Evolutionary conservation across 306 rosid species (phyloP), one percentile per base, ranked within the genome.

Genomic region (Luffa acutangula): DNA sequence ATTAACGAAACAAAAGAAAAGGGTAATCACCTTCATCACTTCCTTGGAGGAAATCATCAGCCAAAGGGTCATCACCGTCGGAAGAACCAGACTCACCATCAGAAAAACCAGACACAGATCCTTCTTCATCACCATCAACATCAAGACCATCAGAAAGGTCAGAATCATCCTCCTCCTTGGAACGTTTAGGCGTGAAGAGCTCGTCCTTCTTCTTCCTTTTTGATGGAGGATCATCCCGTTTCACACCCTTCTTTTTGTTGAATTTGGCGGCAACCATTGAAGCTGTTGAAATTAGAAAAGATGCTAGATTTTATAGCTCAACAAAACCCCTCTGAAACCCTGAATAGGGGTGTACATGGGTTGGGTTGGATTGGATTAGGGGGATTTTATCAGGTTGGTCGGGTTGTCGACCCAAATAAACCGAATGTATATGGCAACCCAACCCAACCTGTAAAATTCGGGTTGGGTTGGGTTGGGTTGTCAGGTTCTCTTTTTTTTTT

Each of bases 31-130:
- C 96, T 80, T 84, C 98, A 20, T 87, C 97, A 81, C 89, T 91
- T 83, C 87, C 97, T 78, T 86, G 91, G 4, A 91, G 88, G 79
- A 90, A 91, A 87, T 87, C 96, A 60, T 91, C 91, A 17, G 78
- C 82, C 12, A 93, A 70, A 1, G 91, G 91, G 54, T 89, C 90
- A 54, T 93, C 96, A 0, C 87, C 95, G 9, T 86, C 97, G 12
- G 90, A 87, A 63, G 91, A 90, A 48, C 80, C 76, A 25, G 31
- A 25, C 6, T 93, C 97, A 2, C 31, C 31, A 25, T 25, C 31
- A 25, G 31, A 25, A 25, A 90, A 87, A 73, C 81, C 98, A 34
- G 88, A 87, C 67, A 57, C 92, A 52, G 78, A 81, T 6, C 43
- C 87, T 17, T 53, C 62, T 45, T 80, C 81, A 33, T 53, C 88